Conservation (phyloP, 1,284 basidiomycete species). For the Melanopsichium pennsylvanicum region DNA sequence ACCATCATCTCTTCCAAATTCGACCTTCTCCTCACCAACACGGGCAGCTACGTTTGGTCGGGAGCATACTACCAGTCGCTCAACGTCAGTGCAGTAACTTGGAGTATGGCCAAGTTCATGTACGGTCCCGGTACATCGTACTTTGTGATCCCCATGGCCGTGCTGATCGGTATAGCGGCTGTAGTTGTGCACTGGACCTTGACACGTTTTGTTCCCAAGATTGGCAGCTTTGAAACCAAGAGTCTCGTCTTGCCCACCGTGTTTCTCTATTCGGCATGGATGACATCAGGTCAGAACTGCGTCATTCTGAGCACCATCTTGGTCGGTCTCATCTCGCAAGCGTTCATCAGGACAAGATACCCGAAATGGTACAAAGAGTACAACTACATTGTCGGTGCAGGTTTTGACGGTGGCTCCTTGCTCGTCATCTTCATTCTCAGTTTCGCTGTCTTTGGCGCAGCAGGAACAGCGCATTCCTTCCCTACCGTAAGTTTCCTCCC, state of each 20-base stretch:
- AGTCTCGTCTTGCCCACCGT: constrained; percentile 23
- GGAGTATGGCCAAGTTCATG: constrained; percentile 42
- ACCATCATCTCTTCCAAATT: constrained; percentile 37
- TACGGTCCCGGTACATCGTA: constrained; percentile 28
- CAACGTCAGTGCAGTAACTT: constrained; percentile 35
- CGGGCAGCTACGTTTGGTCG: constrained; percentile 40
- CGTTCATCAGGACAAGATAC: constrained; percentile 72
- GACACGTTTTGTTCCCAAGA: constrained; percentile 7
- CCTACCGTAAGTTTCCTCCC: constrained; percentile 4
- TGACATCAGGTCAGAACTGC: constrained; percentile 72
- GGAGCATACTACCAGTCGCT: constrained; percentile 30
- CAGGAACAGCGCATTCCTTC: constrained; percentile 66
- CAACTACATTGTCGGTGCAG: constrained; percentile 76
- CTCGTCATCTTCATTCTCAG: constrained; percentile 75
- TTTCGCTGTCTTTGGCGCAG: constrained; percentile 76
- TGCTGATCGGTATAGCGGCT: constrained; percentile 23
- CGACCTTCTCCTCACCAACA: constrained; percentile 39
- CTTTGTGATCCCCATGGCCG: constrained; percentile 37
- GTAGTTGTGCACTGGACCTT: constrained; percentile 25
- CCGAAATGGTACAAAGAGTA: constrained; percentile 69
- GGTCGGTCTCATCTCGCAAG: constrained; percentile 72
- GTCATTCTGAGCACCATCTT: constrained; percentile 70
- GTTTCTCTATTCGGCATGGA: constrained; percentile 19
- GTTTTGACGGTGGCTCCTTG: constrained; percentile 68
- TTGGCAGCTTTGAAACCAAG: constrained; percentile 11